A percentile compares a stretch with the other conserved stretches of the same genome.
These are phyloP conservation scores for Neurospora tetraspora DNA, from an alignment of 495 filamentous ascomycete species.

Conservation along the genomic window DNA sequence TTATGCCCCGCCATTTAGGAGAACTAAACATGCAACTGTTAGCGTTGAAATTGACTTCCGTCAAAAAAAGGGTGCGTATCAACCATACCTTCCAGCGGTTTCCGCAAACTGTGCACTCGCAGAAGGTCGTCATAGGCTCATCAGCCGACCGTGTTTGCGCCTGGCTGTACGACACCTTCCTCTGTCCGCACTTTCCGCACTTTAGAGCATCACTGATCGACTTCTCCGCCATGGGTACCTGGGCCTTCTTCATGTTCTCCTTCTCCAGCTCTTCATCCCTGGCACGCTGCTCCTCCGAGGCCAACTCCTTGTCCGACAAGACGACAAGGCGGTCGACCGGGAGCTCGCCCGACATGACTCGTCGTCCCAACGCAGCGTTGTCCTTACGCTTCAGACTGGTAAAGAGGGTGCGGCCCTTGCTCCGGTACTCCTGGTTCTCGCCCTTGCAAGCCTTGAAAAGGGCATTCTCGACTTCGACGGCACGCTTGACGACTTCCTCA, in stretches of 20 bases:
- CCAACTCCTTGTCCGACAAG: constrained; percentile 40
- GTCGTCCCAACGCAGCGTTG: constrained; percentile 62
- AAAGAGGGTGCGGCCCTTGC: constrained; percentile 82
- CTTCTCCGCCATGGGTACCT: constrained; percentile 82
- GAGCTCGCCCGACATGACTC: constrained; percentile 67
- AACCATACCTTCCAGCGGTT: constrained; percentile 61
- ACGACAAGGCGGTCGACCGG: constrained; percentile 59
- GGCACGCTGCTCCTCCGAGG: constrained; percentile 61
- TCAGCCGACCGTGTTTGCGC: constrained; percentile 93
- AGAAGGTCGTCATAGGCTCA: constrained; percentile 82
- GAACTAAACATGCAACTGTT: constrained; percentile 6
- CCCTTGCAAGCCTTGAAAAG: constrained; percentile 54
- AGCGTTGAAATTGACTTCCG: not conserved
- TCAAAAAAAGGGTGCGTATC: constrained; percentile 8
- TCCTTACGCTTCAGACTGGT: constrained; percentile 88
- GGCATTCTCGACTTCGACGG: constrained; percentile 62
- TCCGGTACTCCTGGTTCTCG: constrained; percentile 64
- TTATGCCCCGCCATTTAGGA: constrained; percentile 5
- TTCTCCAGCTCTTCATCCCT: constrained; percentile 65
- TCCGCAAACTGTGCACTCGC: constrained; percentile 65
- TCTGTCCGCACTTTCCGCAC: constrained; percentile 83
- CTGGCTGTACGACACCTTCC: constrained; percentile 89
- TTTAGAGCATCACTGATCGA: constrained; percentile 75
- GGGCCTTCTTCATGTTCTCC: constrained; percentile 91
- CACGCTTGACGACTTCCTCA: constrained; percentile 52